Percentiles rank a stretch among this genome's conserved stretches.
phyloP scores from a whole-genome alignment of 192 early-diverging fungal genomes.

The Gaertneriomyces sp. region DNA sequence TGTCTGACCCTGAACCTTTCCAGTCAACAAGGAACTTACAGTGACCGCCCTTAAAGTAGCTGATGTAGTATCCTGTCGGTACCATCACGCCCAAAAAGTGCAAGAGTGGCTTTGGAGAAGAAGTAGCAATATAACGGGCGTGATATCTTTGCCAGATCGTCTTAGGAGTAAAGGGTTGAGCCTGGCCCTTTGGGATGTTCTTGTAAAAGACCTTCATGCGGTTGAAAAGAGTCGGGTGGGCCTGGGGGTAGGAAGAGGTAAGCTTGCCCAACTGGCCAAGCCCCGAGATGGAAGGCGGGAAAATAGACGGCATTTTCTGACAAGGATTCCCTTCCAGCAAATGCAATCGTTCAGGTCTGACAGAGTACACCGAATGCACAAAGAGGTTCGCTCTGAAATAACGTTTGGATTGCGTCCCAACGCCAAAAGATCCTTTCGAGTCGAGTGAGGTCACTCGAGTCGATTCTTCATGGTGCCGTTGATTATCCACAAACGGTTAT shows the following conservation, averaged over 20 bases:
- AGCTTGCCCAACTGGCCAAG: conserved; percentile 50
- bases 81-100: conserved; percentile 54
- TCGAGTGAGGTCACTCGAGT: too few species aligned
- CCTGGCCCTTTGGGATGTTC: conserved; percentile 47
- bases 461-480: too few species aligned
- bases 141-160: conserved; percentile 44
- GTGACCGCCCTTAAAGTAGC: conserved; percentile 46
- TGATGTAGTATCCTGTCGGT: conserved; percentile 45
- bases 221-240: conserved; percentile 50
- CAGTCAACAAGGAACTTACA: too few species aligned
- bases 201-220: conserved; percentile 52
- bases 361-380: too few species aligned
- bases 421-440: too few species aligned
- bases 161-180: conserved; percentile 24
- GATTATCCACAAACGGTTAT: too few species aligned
- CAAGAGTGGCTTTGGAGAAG: conserved; percentile 44
- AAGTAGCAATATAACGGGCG: conserved; percentile 43
- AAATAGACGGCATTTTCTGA: conserved; percentile 25
- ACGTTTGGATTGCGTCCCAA: too few species aligned
- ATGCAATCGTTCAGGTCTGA: too few species aligned
- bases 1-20: too few species aligned
- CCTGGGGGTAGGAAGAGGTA: conserved; percentile 44
- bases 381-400: too few species aligned
- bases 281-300: conserved; percentile 47
- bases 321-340: too few species aligned